Evolutionary conservation across 306 rosid genomes (phyloP).

Genomic region (Malus orientalis): DNA sequence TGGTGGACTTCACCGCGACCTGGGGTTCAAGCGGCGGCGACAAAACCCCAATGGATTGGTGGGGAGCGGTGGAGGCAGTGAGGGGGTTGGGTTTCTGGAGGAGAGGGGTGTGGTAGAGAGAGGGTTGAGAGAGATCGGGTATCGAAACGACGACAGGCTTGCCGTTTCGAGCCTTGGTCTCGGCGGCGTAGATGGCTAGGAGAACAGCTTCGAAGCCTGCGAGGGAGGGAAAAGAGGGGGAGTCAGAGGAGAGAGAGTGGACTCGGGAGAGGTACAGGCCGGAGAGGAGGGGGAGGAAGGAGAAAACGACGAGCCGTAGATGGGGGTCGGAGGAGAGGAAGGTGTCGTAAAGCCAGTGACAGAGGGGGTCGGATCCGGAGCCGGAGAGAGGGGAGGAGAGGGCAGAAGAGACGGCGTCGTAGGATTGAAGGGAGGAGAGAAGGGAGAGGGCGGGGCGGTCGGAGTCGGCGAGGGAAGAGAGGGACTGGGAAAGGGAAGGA

Average conservation of each 20-base stretch:
- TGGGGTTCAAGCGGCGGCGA: slow-evolving; percentile 80
- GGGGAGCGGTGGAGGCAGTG: neutral
- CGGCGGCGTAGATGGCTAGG: slow-evolving; percentile 74
- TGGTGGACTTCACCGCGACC: slow-evolving; percentile 77
- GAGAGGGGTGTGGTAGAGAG: slow-evolving; percentile 69
- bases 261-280: slow-evolving; percentile 75
- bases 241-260: slow-evolving; percentile 48
- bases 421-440: slow-evolving; percentile 63
- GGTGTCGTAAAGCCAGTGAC: slow-evolving; percentile 97
- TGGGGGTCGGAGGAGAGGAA: slow-evolving; percentile 81
- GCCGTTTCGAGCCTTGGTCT: slow-evolving; percentile 69
- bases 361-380: slow-evolving; percentile 79
- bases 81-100: slow-evolving; percentile 12
- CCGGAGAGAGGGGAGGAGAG: slow-evolving; percentile 50
- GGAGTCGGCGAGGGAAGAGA: slow-evolving; percentile 78
- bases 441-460: slow-evolving; percentile 97
- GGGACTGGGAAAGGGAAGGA: slow-evolving; percentile 17
- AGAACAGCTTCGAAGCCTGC: slow-evolving; percentile 95
- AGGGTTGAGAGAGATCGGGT: slow-evolving; percentile 87
- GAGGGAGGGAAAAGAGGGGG: slow-evolving; percentile 53
- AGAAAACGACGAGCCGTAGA: slow-evolving; percentile 77
- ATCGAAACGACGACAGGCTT: slow-evolving; percentile 67
- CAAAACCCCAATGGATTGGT: slow-evolving; percentile 37
- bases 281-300: slow-evolving; percentile 80
- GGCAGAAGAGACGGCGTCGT: slow-evolving; percentile 43